A percentile compares a stretch with the other conserved stretches of the same genome.
phyloP scores from a whole-genome alignment of 2,329 filamentous ascomycete species.

The Uncinocarpus reesii region DNA sequence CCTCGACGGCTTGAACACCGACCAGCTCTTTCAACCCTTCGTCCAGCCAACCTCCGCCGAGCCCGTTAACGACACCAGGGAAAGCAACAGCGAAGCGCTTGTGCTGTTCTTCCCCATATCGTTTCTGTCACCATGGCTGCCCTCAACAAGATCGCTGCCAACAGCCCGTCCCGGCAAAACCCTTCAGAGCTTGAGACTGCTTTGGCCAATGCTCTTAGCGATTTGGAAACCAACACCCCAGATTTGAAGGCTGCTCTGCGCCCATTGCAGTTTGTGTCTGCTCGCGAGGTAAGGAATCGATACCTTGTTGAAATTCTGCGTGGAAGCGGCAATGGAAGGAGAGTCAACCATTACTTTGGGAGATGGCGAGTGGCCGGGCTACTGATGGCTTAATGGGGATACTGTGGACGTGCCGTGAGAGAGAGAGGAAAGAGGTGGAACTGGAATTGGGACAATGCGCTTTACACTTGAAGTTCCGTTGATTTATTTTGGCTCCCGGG shows the following conservation, averaged over 20 bases:
- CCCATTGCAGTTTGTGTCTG: conserved; percentile 97
- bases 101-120: conserved; percentile 13
- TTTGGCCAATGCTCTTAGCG: conserved; percentile 95
- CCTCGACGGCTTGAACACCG: conserved; percentile 11
- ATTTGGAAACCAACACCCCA: conserved; percentile 98
- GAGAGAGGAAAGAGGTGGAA: not conserved
- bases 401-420: not conserved
- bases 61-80: conserved; percentile 14
- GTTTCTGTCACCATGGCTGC: conserved; percentile 53
- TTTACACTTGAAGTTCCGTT: conserved; percentile 12
- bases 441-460: not conserved
- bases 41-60: conserved; percentile 10
- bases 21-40: conserved; percentile 12
- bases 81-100: conserved; percentile 17
- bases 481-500: conserved; percentile 17
- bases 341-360: not conserved
- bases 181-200: conserved; percentile 95
- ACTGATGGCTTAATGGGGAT: not conserved
- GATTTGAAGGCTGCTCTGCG: conserved; percentile 94
- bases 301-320: conserved; percentile 1
- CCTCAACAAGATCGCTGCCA: conserved; percentile 96
- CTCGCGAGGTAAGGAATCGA: conserved; percentile 80
- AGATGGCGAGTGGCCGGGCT: not conserved
- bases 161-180: conserved; percentile 91
- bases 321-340: not conserved